Evolutionary conservation across 2,329 filamentous ascomycete species (phyloP).

Genomic region (Bipolaris cookei): DNA sequence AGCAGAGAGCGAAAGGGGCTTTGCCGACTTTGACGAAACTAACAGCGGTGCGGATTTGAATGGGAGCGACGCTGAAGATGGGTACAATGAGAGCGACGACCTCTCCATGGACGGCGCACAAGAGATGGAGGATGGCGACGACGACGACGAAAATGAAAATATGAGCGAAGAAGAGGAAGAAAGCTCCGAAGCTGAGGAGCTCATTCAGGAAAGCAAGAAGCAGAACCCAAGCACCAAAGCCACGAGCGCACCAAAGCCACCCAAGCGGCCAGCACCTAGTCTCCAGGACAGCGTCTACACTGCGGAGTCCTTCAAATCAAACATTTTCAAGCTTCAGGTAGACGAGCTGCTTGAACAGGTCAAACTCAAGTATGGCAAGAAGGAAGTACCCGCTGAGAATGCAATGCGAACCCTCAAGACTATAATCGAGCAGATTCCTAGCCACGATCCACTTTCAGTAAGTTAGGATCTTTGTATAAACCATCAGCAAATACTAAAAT

Average conservation of each 20-base stretch:
- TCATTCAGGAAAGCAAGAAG: constrained; percentile 17
- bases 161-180: constrained; percentile 20
- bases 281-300: constrained; percentile 52
- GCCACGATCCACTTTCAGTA: constrained; percentile 56
- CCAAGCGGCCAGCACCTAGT: constrained; percentile 32
- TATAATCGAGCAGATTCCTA: constrained; percentile 58
- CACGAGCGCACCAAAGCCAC: constrained; percentile 20
- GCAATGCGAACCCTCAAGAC: constrained; percentile 47
- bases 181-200: constrained; percentile 20
- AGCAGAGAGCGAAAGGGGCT: constrained; percentile 34
- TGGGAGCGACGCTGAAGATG: constrained; percentile 23
- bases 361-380: constrained; percentile 64
- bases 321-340: constrained; percentile 70
- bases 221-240: constrained; percentile 13
- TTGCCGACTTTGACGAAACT: constrained; percentile 30
- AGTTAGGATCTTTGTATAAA: constrained; percentile 1
- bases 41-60: constrained; percentile 25
- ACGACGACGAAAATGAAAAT: constrained; percentile 18
- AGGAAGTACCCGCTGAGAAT: constrained; percentile 59
- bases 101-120: constrained; percentile 20
- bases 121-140: constrained; percentile 17
- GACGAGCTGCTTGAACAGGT: constrained; percentile 67
- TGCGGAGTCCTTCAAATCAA: constrained; percentile 67
- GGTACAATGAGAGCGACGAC: constrained; percentile 17
- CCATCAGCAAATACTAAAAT: constrained; percentile 15